Percentiles rank a stretch among this genome's conserved stretches.
phyloP scores from a whole-genome alignment of 2,329 filamentous ascomycete species.

The Pseudophaeomoniella oleicola region DNA sequence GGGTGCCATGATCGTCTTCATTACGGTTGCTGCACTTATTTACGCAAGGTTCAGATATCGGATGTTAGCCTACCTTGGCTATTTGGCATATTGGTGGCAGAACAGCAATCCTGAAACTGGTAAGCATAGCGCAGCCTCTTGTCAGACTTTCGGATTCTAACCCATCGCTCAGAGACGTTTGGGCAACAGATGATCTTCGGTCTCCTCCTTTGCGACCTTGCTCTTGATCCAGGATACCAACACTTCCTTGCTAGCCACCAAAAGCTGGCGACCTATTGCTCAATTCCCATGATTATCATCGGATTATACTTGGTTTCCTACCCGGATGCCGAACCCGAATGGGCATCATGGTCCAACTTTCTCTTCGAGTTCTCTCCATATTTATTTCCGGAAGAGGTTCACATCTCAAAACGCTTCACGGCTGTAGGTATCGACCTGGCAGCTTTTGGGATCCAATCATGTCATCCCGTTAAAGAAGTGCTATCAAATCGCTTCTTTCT shows the following conservation, averaged over 20 bases:
- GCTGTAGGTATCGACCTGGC: conserved; percentile 34
- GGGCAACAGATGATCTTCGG: conserved; percentile 37
- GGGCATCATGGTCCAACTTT: conserved; percentile 31
- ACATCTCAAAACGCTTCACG: conserved; percentile 30
- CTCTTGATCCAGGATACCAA: conserved; percentile 22
- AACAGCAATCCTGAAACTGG: conserved; percentile 30
- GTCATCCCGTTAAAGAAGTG: conserved; percentile 31
- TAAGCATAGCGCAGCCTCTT: too few relatives aligned
- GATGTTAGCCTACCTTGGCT: conserved; percentile 28
- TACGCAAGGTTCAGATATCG: conserved; percentile 34
- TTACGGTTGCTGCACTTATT: conserved; percentile 31
- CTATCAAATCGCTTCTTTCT: conserved; percentile 36
- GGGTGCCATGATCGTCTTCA: conserved; percentile 36
- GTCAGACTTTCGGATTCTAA: too few relatives aligned
- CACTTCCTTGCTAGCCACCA: conserved; percentile 22
- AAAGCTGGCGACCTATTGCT: conserved; percentile 22
- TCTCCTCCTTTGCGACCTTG: conserved; percentile 36
- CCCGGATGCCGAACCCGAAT: conserved; percentile 36
- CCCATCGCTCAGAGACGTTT: conserved; percentile 32
- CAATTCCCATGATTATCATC: conserved; percentile 22
- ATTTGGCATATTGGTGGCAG: conserved; percentile 35
- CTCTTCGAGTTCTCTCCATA: conserved; percentile 26
- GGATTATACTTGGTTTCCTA: conserved; percentile 35
- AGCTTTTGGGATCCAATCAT: conserved; percentile 36
- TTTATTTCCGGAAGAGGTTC: conserved; percentile 31